These are phyloP conservation scores for Cryptosporidium andersoni DNA, from an alignment of 169 alveolate genomes.

Conservation along the genomic window DNA sequence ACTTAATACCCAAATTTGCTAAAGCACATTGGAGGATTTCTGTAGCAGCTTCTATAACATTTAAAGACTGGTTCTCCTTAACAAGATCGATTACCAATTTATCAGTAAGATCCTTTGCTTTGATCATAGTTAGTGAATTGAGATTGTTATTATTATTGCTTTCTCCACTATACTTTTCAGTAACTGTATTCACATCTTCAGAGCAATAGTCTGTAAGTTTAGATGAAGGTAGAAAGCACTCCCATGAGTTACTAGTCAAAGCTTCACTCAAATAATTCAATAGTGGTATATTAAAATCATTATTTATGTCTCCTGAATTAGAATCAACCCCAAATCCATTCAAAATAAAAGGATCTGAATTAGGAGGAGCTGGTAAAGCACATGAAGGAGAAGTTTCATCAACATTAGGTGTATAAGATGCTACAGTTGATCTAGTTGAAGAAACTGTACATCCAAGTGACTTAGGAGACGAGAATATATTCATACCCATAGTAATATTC, in stretches of 20 bases:
- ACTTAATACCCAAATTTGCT: slow-evolving; percentile 17
- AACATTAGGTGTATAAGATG: slow-evolving; percentile 46
- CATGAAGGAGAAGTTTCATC: slow-evolving; percentile 65
- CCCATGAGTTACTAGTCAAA: slow-evolving; percentile 57
- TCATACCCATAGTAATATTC: slow-evolving; percentile 3
- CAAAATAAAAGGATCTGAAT: slow-evolving; percentile 53
- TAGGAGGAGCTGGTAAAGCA: slow-evolving; percentile 58
- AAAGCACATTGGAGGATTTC: slow-evolving; percentile 10
- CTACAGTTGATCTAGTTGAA: slow-evolving; percentile 61
- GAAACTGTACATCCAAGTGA: slow-evolving; percentile 49
- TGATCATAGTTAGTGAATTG: background rate
- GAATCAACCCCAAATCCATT: slow-evolving; percentile 43
- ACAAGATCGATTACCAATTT: slow-evolving; percentile 6
- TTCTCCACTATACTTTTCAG: background rate
- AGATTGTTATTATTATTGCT: background rate
- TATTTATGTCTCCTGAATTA: slow-evolving; percentile 8
- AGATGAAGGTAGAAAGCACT: slow-evolving; percentile 50
- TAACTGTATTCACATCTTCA: background rate
- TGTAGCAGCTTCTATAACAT: slow-evolving; percentile 35
- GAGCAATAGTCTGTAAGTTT: slow-evolving; percentile 48
- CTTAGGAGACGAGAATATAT: slow-evolving; percentile 55
- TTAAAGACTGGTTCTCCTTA: slow-evolving; percentile 16
- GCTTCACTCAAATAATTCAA: slow-evolving; percentile 61
- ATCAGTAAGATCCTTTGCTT: slow-evolving; percentile 26
- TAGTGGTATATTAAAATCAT: slow-evolving; percentile 60